phyloP scores from a whole-genome alignment of 169 alveolate species.

The Cryptosporidium meleagridis region DNA sequence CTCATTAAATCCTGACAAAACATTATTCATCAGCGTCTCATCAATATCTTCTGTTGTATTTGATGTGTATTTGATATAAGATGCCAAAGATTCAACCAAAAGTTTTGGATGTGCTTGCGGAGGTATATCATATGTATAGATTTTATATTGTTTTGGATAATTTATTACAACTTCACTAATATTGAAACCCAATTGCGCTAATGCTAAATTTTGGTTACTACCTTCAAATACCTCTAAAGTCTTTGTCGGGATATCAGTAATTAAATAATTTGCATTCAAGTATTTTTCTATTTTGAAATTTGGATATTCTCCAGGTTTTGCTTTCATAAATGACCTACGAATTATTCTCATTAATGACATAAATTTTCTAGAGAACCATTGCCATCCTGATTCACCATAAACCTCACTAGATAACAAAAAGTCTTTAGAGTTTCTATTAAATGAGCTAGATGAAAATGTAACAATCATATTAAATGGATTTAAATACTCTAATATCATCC shows the following conservation, averaged over 20 bases:
- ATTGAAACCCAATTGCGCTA: slow-evolving; percentile 7
- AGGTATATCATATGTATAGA: slow-evolving; percentile 47
- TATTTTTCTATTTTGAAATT: neutral
- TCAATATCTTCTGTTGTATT: slow-evolving; percentile 42
- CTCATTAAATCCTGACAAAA: slow-evolving; percentile 16
- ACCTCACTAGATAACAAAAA: slow-evolving; percentile 32
- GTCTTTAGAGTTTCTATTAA: slow-evolving; percentile 33
- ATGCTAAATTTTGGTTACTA: neutral
- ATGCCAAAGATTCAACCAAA: slow-evolving; percentile 23
- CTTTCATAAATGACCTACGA: slow-evolving; percentile 3
- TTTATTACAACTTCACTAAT: slow-evolving; percentile 16
- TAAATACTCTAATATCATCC: neutral
- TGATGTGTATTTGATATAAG: slow-evolving; percentile 41
- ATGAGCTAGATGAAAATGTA: slow-evolving; percentile 19
- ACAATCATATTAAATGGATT: slow-evolving; percentile 39
- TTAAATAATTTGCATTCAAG: slow-evolving; percentile 19
- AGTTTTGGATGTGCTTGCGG: slow-evolving; percentile 30
- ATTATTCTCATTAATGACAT: slow-evolving; percentile 30
- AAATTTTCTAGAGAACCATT: slow-evolving; percentile 9
- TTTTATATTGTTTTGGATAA: slow-evolving; percentile 30
- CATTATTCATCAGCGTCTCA: slow-evolving; percentile 27
- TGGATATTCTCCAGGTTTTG: slow-evolving; percentile 42
- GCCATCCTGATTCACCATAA: slow-evolving; percentile 52
- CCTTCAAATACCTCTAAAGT: neutral
- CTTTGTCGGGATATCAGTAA: slow-evolving; percentile 9